Evolutionary conservation across 371 early-diverging fungal genomes (phyloP).

Genomic region (Mucor circinelloides): DNA sequence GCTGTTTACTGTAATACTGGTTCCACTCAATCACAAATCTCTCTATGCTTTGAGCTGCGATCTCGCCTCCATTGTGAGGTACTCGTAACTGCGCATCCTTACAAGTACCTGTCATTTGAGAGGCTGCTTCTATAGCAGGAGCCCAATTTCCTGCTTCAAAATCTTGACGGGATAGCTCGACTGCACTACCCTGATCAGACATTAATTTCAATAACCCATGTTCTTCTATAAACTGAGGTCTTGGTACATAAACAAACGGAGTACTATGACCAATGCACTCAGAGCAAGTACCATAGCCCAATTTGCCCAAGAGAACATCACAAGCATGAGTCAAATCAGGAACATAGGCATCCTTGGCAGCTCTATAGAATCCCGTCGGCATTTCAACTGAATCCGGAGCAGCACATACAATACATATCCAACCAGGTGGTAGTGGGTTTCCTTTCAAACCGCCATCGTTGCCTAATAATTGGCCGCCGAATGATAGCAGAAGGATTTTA

Average conservation of each 20-base stretch:
- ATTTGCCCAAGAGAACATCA: conserved; percentile 77
- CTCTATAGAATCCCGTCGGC: conserved; percentile 60
- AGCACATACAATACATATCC: conserved; percentile 79
- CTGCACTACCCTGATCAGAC: conserved; percentile 64
- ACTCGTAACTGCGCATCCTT: conserved; percentile 39
- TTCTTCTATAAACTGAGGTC: conserved; percentile 83
- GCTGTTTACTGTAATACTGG: not conserved
- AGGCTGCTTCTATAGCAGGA: conserved; percentile 43
- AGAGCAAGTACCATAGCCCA: conserved; percentile 83
- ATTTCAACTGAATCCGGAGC: conserved; percentile 55
- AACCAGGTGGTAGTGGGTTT: conserved; percentile 68
- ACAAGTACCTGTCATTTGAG: conserved; percentile 39
- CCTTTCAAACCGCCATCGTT: conserved; percentile 51
- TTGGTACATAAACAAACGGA: conserved; percentile 76
- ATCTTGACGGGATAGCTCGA: conserved; percentile 62
- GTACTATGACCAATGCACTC: conserved; percentile 76
- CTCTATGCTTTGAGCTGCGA: conserved; percentile 52
- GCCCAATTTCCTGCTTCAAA: conserved; percentile 69
- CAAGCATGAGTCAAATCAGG: conserved; percentile 78
- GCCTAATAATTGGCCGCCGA: conserved; percentile 73
- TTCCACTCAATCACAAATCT: conserved; percentile 51
- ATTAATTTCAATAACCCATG: conserved; percentile 68
- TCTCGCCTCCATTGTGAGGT: conserved; percentile 60
- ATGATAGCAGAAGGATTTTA: conserved; percentile 70
- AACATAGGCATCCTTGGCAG: conserved; percentile 68